A percentile compares a stretch with the other conserved stretches of the same genome.
These are phyloP conservation scores for Monilinia polystroma DNA, from an alignment of 2,329 filamentous ascomycete species.

Conservation along the genomic window DNA sequence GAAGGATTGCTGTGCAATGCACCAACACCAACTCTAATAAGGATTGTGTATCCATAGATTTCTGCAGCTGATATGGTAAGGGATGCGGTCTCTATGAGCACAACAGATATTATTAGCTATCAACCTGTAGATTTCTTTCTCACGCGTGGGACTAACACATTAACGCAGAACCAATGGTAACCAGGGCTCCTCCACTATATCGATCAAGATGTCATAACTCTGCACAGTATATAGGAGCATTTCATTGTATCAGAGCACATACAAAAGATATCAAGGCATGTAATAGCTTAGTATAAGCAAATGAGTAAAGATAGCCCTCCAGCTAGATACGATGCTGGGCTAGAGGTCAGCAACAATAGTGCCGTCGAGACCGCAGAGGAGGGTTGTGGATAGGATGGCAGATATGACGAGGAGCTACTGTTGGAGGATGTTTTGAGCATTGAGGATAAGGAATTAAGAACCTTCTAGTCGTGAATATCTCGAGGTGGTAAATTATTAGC, in stretches of 20 bases:
- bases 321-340: too few relatives aligned
- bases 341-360: too few relatives aligned
- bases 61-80: neutral
- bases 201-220: neutral
- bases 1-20: neutral
- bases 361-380: too few relatives aligned
- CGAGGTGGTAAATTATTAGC: too few relatives aligned
- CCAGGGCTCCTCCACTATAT: neutral
- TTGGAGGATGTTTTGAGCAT: too few relatives aligned
- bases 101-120: neutral
- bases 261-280: too few relatives aligned
- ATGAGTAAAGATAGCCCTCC: too few relatives aligned
- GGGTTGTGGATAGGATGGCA: too few relatives aligned
- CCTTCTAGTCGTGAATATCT: too few relatives aligned
- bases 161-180: slow-evolving; percentile 1
- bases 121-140: neutral
- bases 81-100: neutral
- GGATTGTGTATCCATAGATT: neutral
- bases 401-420: too few relatives aligned
- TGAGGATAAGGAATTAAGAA: too few relatives aligned
- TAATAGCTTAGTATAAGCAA: too few relatives aligned
- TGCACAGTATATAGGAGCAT: neutral
- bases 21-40: neutral
- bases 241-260: neutral
- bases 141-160: neutral